phyloP scores from a whole-genome alignment of 2,329 filamentous ascomycete genomes.

The Parastagonospora avenae region DNA sequence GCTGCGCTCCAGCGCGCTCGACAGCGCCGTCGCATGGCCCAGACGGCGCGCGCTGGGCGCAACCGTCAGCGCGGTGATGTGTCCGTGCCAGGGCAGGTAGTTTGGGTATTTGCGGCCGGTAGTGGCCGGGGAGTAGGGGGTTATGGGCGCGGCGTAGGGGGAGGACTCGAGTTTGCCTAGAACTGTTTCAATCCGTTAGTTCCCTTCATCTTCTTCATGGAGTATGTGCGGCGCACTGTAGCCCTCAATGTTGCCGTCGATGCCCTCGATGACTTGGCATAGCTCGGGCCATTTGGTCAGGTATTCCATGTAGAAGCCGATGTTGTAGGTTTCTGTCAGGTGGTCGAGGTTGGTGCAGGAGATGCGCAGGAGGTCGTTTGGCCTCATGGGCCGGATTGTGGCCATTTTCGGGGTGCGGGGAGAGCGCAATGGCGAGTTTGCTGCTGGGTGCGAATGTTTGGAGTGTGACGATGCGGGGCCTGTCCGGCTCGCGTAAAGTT shows the following conservation, averaged over 20 bases:
- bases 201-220: neutral
- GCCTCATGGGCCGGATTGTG: conserved; percentile 77
- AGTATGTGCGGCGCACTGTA: conserved; percentile 74
- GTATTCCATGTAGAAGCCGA: conserved; percentile 95
- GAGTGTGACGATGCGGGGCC: conserved; percentile 1
- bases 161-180: conserved; percentile 93
- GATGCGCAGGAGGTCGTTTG: conserved; percentile 78
- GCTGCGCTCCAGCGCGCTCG: conserved; percentile 78
- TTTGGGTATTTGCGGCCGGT: conserved; percentile 55
- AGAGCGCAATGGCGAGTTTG: neutral
- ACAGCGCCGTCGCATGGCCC: conserved; percentile 84
- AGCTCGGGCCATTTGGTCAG: conserved; percentile 94
- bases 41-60: conserved; percentile 83
- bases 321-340: conserved; percentile 96
- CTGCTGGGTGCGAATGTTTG: conserved; percentile 1
- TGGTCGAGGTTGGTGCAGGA: conserved; percentile 96
- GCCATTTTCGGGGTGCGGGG: conserved; percentile 63
- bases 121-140: conserved; percentile 67
- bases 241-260: conserved; percentile 84
- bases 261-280: conserved; percentile 89
- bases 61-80: conserved; percentile 95
- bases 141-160: conserved; percentile 73
- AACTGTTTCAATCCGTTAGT: conserved; percentile 59
- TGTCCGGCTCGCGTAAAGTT: conserved; percentile 21
- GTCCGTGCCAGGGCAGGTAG: conserved; percentile 98